These are phyloP conservation scores for Verticillium longisporum DNA, from an alignment of 2,329 filamentous ascomycete genomes.

Conservation along the genomic window DNA sequence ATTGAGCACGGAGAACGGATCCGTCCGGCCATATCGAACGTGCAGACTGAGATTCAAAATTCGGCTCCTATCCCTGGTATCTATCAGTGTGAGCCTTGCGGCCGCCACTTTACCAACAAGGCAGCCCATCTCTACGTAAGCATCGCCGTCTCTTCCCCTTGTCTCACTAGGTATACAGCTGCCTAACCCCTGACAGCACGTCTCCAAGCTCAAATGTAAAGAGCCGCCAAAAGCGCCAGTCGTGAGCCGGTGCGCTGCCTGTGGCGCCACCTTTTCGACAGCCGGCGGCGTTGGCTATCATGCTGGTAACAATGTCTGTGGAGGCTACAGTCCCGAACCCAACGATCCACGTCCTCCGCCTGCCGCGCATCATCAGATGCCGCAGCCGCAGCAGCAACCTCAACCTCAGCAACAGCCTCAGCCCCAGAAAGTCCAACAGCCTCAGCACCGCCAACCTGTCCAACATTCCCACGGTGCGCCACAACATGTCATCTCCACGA, in stretches of 20 bases:
- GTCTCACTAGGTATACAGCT: not conserved
- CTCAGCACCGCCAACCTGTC: no score
- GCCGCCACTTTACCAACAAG: not conserved
- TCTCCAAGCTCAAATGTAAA: not conserved
- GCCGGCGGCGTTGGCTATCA: not conserved
- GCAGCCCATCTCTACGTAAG: not conserved
- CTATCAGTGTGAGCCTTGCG: not conserved
- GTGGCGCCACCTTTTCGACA: not conserved
- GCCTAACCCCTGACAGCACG: not conserved
- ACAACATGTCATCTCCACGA: not conserved
- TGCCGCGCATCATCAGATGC: not conserved
- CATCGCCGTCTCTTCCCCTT: not conserved
- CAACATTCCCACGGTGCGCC: not conserved
- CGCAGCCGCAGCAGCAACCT: no score
- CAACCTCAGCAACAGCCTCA: no score
- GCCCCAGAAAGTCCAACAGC: no score
- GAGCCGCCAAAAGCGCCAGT: not conserved
- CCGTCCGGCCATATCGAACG: not conserved
- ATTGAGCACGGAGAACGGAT: conserved; percentile 27
- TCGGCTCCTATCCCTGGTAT: not conserved
- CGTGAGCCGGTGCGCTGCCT: not conserved
- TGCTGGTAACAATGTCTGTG: not conserved
- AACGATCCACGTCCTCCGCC: not conserved
- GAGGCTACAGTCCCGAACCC: not conserved
- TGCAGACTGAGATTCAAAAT: not conserved